Evolutionary conservation across 306 rosid genomes (phyloP).

Genomic region (Morella rubra): DNA sequence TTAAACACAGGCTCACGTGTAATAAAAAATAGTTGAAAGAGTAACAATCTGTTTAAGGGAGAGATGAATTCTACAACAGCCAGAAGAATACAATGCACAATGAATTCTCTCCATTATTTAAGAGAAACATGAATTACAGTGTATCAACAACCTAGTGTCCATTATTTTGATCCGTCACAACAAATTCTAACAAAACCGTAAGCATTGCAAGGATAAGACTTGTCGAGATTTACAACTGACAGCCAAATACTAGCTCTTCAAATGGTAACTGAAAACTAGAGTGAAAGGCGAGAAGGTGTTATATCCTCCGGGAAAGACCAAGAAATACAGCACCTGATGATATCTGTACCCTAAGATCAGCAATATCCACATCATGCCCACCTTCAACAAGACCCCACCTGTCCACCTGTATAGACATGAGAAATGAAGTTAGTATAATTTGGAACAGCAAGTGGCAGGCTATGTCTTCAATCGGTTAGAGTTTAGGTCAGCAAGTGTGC

Average conservation of each 20-base stretch:
- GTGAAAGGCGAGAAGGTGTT: constrained; percentile 9
- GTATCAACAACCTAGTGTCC: constrained; percentile 2
- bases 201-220: constrained; percentile 21
- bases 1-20: too few species aligned
- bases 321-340: constrained; percentile 79
- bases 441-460: background rate
- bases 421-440: background rate
- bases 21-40: too few species aligned
- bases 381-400: constrained; percentile 98
- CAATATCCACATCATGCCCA: constrained; percentile 93
- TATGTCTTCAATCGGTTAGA: background rate
- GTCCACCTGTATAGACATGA: constrained; percentile 58
- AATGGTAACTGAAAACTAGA: constrained; percentile 13
- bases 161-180: constrained; percentile 28
- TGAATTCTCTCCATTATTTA: constrained; percentile 16
- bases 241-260: constrained; percentile 24
- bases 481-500: background rate
- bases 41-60: background rate
- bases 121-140: constrained; percentile 3
- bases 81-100: background rate
- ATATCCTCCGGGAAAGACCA: constrained; percentile 64
- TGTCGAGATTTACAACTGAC: constrained; percentile 28
- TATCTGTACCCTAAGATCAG: constrained; percentile 79
- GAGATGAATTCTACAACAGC: background rate
- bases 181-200: constrained; percentile 14